Conservation (phyloP, 2,329 filamentous ascomycete species). For the Juglanconis oblonga region DNA sequence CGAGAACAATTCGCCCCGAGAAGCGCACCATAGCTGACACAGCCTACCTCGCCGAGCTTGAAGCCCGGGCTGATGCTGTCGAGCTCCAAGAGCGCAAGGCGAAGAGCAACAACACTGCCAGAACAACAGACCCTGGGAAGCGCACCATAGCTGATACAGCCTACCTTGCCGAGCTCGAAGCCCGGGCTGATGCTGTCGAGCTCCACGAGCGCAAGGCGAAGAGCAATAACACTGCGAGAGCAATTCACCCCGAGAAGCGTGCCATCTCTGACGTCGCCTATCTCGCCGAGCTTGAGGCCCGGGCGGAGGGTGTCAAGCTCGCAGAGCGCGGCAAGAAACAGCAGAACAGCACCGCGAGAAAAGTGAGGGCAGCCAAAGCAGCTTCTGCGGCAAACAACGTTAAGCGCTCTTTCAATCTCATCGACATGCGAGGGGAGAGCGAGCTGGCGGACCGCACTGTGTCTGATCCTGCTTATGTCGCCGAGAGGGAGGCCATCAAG, state of each 20-base stretch:
- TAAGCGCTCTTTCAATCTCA: background rate
- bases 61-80: background rate
- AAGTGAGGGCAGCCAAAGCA: background rate
- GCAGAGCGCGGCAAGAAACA: background rate
- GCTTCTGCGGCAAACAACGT: background rate
- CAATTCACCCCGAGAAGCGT: too few relatives aligned
- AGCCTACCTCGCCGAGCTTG: background rate
- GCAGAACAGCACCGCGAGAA: background rate
- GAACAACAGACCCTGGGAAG: too few relatives aligned
- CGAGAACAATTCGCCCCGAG: too few relatives aligned
- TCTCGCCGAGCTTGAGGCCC: background rate
- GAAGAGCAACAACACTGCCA: background rate
- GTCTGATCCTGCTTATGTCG: too few relatives aligned
- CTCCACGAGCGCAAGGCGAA: constrained; percentile 3
- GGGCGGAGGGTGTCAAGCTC: background rate
- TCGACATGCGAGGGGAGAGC: background rate
- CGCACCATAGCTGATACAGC: background rate
- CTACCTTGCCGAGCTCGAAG: background rate
- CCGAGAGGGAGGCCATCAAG: background rate
- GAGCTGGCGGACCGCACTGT: too few relatives aligned
- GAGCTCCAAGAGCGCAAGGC: constrained; percentile 3
- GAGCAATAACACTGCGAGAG: too few relatives aligned
- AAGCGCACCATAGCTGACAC: background rate
- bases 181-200: background rate
- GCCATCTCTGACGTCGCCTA: background rate